phyloP scores from a whole-genome alignment of 345 rosid species.

The Rhizophora mangle region DNA sequence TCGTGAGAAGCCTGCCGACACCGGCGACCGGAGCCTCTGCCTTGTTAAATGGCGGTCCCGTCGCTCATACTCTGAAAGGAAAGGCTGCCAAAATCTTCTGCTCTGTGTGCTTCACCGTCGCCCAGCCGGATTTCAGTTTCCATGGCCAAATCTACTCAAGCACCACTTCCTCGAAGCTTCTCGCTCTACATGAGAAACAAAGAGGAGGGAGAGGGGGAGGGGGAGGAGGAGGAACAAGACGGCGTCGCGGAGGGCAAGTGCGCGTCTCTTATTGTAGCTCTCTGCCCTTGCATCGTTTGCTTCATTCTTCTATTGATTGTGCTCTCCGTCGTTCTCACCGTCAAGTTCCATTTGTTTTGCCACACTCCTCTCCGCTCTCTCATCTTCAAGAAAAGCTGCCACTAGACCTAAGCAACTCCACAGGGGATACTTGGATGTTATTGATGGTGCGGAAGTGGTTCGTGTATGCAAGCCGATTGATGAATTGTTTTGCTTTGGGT shows the following conservation, averaged over 20 bases:
- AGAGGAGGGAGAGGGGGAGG: conserved; percentile 14
- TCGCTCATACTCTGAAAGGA: conserved; percentile 34
- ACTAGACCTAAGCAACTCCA: neutral
- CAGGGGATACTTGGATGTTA: conserved; percentile 4
- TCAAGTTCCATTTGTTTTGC: conserved; percentile 62
- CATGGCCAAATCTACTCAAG: conserved; percentile 37
- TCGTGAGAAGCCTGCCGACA: neutral
- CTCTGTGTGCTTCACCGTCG: conserved; percentile 2
- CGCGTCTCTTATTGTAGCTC: conserved; percentile 39
- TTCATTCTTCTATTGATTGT: conserved; percentile 47
- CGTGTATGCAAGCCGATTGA: conserved; percentile 74
- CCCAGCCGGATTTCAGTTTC: conserved; percentile 12
- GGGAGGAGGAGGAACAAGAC: conserved; percentile 16
- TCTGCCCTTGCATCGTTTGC: conserved; percentile 56
- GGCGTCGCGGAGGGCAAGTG: conserved; percentile 40
- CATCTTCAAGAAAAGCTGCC: conserved; percentile 50
- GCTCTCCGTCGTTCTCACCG: conserved; percentile 42
- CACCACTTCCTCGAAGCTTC: conserved; percentile 28
- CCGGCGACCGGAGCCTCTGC: neutral
- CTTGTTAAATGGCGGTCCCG: conserved; percentile 25
- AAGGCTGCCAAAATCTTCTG: conserved; percentile 11
- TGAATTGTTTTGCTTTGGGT: conserved; percentile 45
- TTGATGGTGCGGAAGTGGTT: conserved; percentile 46
- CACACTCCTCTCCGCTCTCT: conserved; percentile 61
- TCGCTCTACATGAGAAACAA: conserved; percentile 33